Conservation (phyloP, 2,329 filamentous ascomycete genomes). For the Monilinia aucupariae region DNA sequence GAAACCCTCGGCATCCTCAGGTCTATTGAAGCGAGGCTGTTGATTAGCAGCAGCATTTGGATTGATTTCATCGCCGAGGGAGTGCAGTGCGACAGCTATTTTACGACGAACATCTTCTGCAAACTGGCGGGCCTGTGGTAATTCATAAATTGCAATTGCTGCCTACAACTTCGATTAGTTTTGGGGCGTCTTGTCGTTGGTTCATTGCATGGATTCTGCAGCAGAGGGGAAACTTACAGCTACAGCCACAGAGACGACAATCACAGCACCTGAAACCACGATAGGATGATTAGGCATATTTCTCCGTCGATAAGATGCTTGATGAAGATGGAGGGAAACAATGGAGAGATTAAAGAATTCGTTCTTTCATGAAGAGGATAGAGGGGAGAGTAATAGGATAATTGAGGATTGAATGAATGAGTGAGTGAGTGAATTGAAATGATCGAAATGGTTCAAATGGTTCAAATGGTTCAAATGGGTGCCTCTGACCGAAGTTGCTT, state of each 20-base stretch:
- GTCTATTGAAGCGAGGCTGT: constrained; percentile 57
- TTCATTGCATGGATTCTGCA: background rate
- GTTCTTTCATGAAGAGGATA: background rate
- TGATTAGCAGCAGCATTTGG: constrained; percentile 18
- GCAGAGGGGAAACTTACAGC: constrained; percentile 28
- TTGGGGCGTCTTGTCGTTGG: background rate
- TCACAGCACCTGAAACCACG: constrained; percentile 33
- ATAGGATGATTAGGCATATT: constrained; percentile 34
- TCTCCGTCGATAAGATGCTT: constrained; percentile 18
- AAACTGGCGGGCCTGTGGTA: constrained; percentile 56
- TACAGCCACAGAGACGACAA: constrained; percentile 33
- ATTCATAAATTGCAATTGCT: constrained; percentile 51
- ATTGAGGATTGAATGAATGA: too few species aligned
- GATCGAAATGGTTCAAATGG: background rate
- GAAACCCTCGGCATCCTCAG: constrained; percentile 62
- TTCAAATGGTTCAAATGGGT: too few species aligned
- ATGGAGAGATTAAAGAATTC: background rate
- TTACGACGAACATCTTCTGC: constrained; percentile 56
- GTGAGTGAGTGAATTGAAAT: background rate
- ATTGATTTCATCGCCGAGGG: constrained; percentile 52
- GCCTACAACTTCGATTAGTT: constrained; percentile 25
- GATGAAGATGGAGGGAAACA: constrained; percentile 11
- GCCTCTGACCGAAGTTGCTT: constrained; percentile 1
- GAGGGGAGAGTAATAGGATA: constrained; percentile 8
- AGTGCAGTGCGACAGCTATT: constrained; percentile 55